Base-by-base conservation (phyloP, 2,329 filamentous ascomycete species). In the Exophiala bonariae region DNA sequence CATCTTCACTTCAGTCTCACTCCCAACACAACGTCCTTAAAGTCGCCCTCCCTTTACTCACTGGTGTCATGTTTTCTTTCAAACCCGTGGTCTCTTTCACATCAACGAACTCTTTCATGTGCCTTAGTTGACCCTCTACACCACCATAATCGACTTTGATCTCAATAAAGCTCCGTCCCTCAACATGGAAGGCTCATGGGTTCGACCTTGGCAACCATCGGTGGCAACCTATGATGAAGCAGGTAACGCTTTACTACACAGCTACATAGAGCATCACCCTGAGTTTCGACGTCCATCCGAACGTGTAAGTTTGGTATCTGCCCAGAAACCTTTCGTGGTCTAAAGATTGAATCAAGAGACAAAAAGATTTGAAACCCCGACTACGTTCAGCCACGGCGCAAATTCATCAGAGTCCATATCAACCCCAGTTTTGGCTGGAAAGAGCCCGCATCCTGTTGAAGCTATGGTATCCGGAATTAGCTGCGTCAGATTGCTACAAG, bases 401-500 rank as follows among this genome's bases (percentile, higher is more conserved):
- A n/a, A 22, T 44, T n/a, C 5, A 26, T 28, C 31, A 18, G 8
- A 18, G 26, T 32, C 41, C 41, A 4, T 26, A 36, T 18, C 4
- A n/a, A 5, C 14, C 22, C 3, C 18, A n/a, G 6, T 9, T 19
- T n/a, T 32, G 41, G 14, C 7, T 44, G 18, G 14, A 20, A 7
- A 35, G 41, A 14, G 41, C 31, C 4, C 16, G 34, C 10, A 7
- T 44, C 8, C 32, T 36, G 5, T 18, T 44, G 9, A 44, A 28
- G 16, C 41, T 35, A 17, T 19, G 32, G 32, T 44, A 36, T 18
- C 41, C 41, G 16, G 30, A 44, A 14, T 20, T 44, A n/a, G 31
- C 17, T n/a, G 32, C 33, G 2, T 30, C 31, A 7, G 41, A 44
- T 16, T 30, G 18, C 7, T 20, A 44, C 14, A 44, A 44, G 20